Percentiles rank a stretch among this genome's conserved stretches.
These are phyloP conservation scores for Termitomyces heimii DNA, from an alignment of 768 basidiomycete genomes.

Conservation along the genomic window DNA sequence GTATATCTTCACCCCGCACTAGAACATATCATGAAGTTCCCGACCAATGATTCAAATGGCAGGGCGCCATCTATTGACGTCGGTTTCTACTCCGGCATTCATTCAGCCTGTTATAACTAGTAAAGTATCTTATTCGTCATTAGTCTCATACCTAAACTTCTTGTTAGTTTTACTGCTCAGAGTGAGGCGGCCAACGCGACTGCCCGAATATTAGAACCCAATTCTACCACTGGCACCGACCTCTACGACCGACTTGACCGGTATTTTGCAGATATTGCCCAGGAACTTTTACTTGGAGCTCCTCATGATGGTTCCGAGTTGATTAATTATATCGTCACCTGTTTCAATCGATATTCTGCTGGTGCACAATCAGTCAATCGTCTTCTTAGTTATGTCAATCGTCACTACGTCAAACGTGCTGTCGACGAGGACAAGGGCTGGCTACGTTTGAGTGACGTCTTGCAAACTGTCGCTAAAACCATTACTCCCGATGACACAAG, in stretches of 20 bases:
- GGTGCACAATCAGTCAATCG: conserved; percentile 66
- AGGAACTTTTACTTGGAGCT: conserved; percentile 55
- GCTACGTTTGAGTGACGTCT: conserved; percentile 61
- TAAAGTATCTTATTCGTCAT: conserved; percentile 28
- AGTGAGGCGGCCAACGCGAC: conserved; percentile 36
- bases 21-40: conserved; percentile 71
- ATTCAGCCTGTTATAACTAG: conserved; percentile 83
- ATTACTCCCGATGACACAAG: conserved; percentile 47
- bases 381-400: conserved; percentile 74
- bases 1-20: conserved; percentile 69
- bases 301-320: conserved; percentile 63
- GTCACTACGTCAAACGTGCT: conserved; percentile 71
- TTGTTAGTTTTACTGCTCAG: conserved; percentile 47
- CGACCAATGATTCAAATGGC: conserved; percentile 45
- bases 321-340: conserved; percentile 64
- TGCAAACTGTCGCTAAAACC: conserved; percentile 53
- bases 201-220: conserved; percentile 21
- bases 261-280: conserved; percentile 57
- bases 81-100: conserved; percentile 68
- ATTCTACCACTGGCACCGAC: conserved; percentile 50
- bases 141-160: conserved; percentile 13
- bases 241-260: conserved; percentile 70
- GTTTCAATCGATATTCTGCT: conserved; percentile 63
- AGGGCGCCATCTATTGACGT: conserved; percentile 71
- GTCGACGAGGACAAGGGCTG: conserved; percentile 77